Evolutionary conservation across 305 asterid genomes (phyloP), one percentile per base, ranked within the genome.

Genomic region (Plantago lanceolata): DNA sequence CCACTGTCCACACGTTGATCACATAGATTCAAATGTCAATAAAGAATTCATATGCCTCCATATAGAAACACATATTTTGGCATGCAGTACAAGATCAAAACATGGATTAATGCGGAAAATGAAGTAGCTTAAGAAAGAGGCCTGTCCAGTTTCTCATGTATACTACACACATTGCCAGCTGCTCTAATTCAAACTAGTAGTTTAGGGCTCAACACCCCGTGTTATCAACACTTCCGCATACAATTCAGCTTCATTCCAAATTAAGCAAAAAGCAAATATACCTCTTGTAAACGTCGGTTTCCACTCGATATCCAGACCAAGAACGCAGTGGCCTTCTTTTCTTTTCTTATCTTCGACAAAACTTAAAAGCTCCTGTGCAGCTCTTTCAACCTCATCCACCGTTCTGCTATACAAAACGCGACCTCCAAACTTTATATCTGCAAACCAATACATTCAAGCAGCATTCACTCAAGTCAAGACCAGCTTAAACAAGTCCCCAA

Each of bases 231-330:
- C 8, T 44, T 31, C n/a, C 19, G 15, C 24, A 19, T 33, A 15
- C 37, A 24, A 40, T 17, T 60, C 68, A 19, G 21, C 19, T 61
- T 64, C 40, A 45, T 53, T 20, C 40, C 16, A 28, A 24, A 63
- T 60, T 24, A 19, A 26, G 31, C 14, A 5, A 11, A 54, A 29
- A 47, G 8, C 57, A 59, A 50, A 66, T 26, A 49, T 63, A 93
- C 98, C 98, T 81, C 78, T 82, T 73, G 63, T 82, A 68, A 93
- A 87, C 59, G 81, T 67, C 71, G 98, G 97, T 73, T 71, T 87
- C 98, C 98, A 93, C 79, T 93, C 98, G 33, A 93, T 81, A 70
- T 93, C 98, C 78, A 89, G 84, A 71, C 98, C 98, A 68, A 93
- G 94, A 64, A 84, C 69, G 74, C 84, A 86, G 26, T 69, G 68